These are phyloP conservation scores for Osmanthus fragrans DNA, from an alignment of 257 asterid species.

Conservation along the genomic window DNA sequence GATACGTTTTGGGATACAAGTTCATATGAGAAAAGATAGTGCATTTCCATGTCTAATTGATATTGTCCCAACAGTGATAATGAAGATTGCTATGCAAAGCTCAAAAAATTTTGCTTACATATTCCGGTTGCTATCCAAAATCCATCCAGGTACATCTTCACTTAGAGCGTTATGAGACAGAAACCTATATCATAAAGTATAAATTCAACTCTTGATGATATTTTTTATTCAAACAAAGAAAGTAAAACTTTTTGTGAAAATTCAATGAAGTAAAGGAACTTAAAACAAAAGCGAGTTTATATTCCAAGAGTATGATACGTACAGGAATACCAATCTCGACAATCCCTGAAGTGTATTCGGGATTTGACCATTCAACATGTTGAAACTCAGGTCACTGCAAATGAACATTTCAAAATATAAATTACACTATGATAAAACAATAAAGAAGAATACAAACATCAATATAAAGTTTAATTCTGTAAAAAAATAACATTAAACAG, in stretches of 20 bases:
- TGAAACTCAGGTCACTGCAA: constrained; percentile 85
- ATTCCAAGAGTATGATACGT: constrained; percentile 24
- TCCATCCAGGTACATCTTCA: constrained; percentile 66
- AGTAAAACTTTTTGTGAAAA: not conserved
- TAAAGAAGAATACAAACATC: constrained; percentile 3
- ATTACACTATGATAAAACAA: constrained; percentile 5
- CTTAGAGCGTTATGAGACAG: constrained; percentile 69
- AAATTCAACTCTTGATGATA: constrained; percentile 6
- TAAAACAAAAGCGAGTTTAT: not conserved
- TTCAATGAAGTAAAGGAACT: not conserved
- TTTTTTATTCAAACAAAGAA: not conserved
- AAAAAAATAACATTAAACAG: not conserved
- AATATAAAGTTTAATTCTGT: not conserved
- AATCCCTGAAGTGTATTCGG: constrained; percentile 34
- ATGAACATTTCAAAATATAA: constrained; percentile 18
- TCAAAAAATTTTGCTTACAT: constrained; percentile 49
- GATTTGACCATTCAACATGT: constrained; percentile 62
- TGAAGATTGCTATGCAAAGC: constrained; percentile 5
- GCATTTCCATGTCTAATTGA: not conserved
- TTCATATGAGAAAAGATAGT: not conserved
- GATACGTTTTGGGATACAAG: not conserved
- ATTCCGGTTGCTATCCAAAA: constrained; percentile 33
- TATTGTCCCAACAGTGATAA: not conserved
- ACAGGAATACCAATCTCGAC: constrained; percentile 35
- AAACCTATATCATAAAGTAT: constrained; percentile 50